phyloP scores from a whole-genome alignment of 2,329 filamentous ascomycete species.

The Dactylellina haptotyla region DNA sequence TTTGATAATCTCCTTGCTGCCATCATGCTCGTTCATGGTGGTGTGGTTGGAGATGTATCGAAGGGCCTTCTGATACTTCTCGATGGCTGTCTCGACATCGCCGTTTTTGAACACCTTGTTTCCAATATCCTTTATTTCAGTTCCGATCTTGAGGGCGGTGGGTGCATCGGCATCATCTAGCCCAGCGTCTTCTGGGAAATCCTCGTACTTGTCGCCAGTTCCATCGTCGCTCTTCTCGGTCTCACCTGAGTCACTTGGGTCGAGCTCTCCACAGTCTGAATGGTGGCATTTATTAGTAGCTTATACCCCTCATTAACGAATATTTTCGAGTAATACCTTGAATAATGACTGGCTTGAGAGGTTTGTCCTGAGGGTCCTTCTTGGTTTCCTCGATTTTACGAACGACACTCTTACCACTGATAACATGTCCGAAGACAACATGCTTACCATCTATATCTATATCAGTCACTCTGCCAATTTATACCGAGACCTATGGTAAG shows the following conservation, averaged over 20 bases:
- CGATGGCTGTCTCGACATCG: constrained; percentile 75
- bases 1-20: constrained; percentile 73
- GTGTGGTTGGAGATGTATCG: constrained; percentile 89
- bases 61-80: constrained; percentile 94
- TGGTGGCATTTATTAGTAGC: background rate
- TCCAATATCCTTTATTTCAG: constrained; percentile 87
- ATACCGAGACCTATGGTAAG: background rate
- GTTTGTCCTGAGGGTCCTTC: constrained; percentile 81
- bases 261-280: constrained; percentile 84
- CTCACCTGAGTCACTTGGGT: constrained; percentile 73
- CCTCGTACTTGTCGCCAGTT: constrained; percentile 91
- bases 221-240: constrained; percentile 76
- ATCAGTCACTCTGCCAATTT: background rate
- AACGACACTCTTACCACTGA: constrained; percentile 89
- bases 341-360: constrained; percentile 76
- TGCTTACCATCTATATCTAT: constrained; percentile 82
- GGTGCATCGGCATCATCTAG: constrained; percentile 70
- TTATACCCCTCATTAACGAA: background rate
- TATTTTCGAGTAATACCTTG: constrained; percentile 60
- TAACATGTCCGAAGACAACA: constrained; percentile 94
- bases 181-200: constrained; percentile 87
- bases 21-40: constrained; percentile 72
- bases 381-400: constrained; percentile 87
- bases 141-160: constrained; percentile 79
- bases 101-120: constrained; percentile 90